Conservation (phyloP, 345 rosid species). For the Firmiana major region DNA sequence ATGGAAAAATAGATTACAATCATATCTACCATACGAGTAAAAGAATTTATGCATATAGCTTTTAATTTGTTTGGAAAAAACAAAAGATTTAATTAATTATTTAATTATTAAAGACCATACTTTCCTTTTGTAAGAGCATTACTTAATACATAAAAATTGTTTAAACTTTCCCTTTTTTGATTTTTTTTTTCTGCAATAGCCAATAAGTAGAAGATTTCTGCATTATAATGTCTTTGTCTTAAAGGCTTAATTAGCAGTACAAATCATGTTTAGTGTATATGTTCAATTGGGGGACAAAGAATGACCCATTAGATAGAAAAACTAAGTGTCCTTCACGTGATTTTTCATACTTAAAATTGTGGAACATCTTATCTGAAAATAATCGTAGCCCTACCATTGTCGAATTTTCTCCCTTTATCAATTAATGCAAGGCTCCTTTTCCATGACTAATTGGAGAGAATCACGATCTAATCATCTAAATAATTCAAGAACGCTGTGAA, state of each 20-base stretch:
- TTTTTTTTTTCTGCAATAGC: too few relatives aligned
- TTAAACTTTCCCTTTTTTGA: too few relatives aligned
- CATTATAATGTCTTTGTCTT: not conserved
- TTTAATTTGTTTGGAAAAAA: too few relatives aligned
- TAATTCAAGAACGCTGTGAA: not conserved
- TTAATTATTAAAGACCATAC: too few relatives aligned
- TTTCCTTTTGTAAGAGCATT: not conserved
- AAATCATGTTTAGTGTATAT: not conserved
- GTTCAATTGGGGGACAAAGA: not conserved
- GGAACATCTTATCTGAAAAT: constrained; percentile 11
- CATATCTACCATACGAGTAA: too few relatives aligned
- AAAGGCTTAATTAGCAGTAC: constrained; percentile 2
- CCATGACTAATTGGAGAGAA: not conserved
- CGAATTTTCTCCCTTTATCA: constrained; percentile 3
- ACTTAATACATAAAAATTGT: too few relatives aligned
- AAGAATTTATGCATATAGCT: too few relatives aligned
- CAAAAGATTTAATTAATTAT: too few relatives aligned
- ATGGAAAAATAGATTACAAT: too few relatives aligned
- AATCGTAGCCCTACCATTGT: constrained; percentile 8
- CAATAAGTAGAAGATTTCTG: not conserved
- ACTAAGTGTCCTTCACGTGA: not conserved
- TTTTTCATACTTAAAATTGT: not conserved
- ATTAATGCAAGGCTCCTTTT: not conserved
- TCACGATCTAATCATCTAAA: not conserved
- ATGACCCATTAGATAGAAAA: not conserved